Conservation (phyloP, 2,329 filamentous ascomycete genomes). For the Dothistroma pini region DNA sequence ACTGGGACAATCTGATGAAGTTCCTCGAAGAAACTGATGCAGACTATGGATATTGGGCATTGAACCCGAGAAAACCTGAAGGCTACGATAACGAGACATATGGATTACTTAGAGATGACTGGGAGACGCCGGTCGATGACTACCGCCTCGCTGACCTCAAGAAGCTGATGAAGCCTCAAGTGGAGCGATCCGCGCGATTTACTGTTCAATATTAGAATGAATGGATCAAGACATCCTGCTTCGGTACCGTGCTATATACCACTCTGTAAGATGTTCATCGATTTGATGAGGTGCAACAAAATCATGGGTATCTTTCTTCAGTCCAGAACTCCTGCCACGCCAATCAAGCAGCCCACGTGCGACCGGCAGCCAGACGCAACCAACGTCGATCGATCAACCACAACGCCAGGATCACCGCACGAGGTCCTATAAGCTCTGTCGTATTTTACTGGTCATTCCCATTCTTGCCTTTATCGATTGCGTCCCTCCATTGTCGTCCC, state of each 20-base stretch:
- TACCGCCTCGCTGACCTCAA: constrained; percentile 25
- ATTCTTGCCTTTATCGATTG: constrained; percentile 18
- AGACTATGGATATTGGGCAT: constrained; percentile 60
- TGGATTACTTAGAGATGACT: constrained; percentile 60
- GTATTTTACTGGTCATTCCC: constrained; percentile 8
- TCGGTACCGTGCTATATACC: not conserved
- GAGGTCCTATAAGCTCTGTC: constrained; percentile 4
- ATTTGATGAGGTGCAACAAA: not conserved
- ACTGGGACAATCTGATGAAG: constrained; percentile 61
- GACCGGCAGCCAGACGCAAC: not conserved
- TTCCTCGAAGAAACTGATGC: constrained; percentile 57
- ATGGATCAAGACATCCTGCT: not conserved
- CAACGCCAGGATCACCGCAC: constrained; percentile 5
- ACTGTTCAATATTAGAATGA: not conserved
- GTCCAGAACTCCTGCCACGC: not conserved
- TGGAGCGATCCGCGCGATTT: not conserved
- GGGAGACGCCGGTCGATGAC: constrained; percentile 48
- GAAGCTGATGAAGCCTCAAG: constrained; percentile 22
- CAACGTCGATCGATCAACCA: not conserved
- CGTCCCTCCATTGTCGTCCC: constrained; percentile 25
- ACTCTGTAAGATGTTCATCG: not conserved
- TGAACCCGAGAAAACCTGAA: constrained; percentile 63
- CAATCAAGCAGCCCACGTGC: constrained; percentile 4
- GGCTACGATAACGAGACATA: constrained; percentile 58
- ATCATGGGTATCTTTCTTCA: not conserved